Conservation (phyloP, 2,329 filamentous ascomycete genomes). For the Talaromyces sp. region DNA sequence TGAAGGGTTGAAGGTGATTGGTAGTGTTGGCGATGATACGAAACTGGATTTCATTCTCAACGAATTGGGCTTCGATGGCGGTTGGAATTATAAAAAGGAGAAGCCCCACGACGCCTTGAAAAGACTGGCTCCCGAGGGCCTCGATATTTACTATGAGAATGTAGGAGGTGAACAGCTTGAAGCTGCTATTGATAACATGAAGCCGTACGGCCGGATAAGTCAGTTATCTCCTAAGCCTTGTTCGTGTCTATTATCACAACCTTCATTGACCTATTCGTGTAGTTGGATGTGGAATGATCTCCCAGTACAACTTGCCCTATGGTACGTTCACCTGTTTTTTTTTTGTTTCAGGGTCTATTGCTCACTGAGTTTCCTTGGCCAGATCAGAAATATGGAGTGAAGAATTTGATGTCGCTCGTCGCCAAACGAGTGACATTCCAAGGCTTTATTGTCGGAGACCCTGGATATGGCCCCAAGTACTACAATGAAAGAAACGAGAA, state of each 20-base stretch:
- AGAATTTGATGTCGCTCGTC: conserved; percentile 60
- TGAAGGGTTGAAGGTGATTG: conserved; percentile 72
- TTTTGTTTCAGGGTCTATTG: neutral
- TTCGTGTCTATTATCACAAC: neutral
- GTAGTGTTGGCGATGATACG: conserved; percentile 71
- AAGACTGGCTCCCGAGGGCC: conserved; percentile 68
- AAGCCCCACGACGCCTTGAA: conserved; percentile 60
- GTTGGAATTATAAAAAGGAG: conserved; percentile 87
- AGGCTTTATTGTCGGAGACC: conserved; percentile 69
- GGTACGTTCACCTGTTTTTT: neutral
- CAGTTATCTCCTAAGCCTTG: neutral
- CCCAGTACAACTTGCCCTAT: conserved; percentile 62
- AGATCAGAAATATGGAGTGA: conserved; percentile 59
- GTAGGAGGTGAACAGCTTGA: conserved; percentile 71
- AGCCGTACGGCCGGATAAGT: conserved; percentile 57
- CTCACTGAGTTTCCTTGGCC: neutral
- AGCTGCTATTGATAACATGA: conserved; percentile 60
- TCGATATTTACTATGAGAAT: conserved; percentile 82
- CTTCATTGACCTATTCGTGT: neutral
- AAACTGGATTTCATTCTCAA: conserved; percentile 71
- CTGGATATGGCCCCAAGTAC: conserved; percentile 62
- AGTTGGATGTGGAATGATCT: conserved; percentile 62
- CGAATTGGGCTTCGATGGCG: conserved; percentile 64
- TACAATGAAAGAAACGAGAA: conserved; percentile 14
- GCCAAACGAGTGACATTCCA: conserved; percentile 60